Conservation (phyloP, 2,329 filamentous ascomycete species). For the Acrocalymma vagum region DNA sequence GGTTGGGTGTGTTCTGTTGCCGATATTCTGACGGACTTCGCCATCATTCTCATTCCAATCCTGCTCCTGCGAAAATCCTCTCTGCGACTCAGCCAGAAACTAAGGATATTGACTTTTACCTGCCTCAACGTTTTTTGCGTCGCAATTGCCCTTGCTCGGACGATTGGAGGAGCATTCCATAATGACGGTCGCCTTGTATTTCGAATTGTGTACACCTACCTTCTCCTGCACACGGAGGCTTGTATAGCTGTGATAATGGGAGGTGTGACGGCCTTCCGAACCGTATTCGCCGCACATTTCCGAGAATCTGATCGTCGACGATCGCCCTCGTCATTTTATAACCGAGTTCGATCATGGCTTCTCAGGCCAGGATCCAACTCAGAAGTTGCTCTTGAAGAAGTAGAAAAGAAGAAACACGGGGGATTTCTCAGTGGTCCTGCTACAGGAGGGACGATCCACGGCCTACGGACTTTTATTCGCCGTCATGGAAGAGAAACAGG, state of each 20-base stretch:
- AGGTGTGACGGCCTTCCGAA: conserved; percentile 9
- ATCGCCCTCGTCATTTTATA: no score
- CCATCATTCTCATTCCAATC: conserved; percentile 13
- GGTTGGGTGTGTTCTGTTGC: neutral
- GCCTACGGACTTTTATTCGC: conserved; percentile 4
- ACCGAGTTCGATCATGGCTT: no score
- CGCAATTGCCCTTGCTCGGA: conserved; percentile 1
- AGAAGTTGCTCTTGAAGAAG: no score
- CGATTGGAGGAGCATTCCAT: neutral
- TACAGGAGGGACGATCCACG: neutral
- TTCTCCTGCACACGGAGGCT: conserved; percentile 7
- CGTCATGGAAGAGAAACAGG: conserved; percentile 5
- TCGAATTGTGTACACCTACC: neutral
- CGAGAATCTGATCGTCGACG: conserved; percentile 1
- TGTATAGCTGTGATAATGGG: conserved; percentile 15
- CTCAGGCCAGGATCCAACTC: no score
- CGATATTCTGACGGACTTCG: conserved; percentile 9
- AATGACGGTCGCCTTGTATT: conserved; percentile 1
- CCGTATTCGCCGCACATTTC: conserved; percentile 5
- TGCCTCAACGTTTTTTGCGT: conserved; percentile 9
- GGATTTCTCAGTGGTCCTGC: neutral
- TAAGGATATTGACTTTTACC: conserved; percentile 9
- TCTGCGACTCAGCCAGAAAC: conserved; percentile 6
- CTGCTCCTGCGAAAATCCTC: conserved; percentile 6
- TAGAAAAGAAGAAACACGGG: neutral